A percentile compares a stretch with the other conserved stretches of the same genome.
These are phyloP conservation scores for Dalbergia oliveri DNA, from an alignment of 306 rosid genomes.

Conservation along the genomic window DNA sequence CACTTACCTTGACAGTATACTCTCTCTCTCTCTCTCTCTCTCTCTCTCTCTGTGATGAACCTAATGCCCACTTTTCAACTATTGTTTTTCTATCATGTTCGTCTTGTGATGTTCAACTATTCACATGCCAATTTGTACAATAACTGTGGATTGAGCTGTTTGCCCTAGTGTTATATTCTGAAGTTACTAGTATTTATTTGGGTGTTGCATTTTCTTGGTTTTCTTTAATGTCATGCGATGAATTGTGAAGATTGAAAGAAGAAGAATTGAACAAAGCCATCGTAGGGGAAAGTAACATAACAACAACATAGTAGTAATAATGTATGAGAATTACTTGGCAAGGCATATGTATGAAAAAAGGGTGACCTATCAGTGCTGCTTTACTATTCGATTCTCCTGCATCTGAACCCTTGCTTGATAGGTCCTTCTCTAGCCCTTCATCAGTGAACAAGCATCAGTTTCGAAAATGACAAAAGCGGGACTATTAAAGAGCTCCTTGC, in stretches of 20 bases:
- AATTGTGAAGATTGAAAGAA: too few species aligned
- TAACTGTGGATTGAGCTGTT: background rate
- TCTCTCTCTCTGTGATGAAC: background rate
- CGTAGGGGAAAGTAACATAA: background rate
- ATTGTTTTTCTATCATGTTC: background rate
- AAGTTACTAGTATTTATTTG: background rate
- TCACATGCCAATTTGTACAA: conserved; percentile 8
- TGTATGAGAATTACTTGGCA: background rate
- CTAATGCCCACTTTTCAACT: too few species aligned
- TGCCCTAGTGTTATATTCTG: background rate
- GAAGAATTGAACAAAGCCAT: background rate
- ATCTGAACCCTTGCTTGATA: too few species aligned
- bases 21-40: conserved; percentile 37
- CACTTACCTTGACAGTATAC: conserved; percentile 87
- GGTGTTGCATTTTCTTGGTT: background rate
- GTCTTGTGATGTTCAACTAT: background rate
- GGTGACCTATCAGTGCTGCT: background rate
- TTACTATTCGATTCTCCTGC: too few species aligned
- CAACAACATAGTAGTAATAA: background rate
- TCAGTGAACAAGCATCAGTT: too few species aligned
- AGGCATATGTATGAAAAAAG: background rate
- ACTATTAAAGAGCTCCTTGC: too few species aligned
- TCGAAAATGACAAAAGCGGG: too few species aligned
- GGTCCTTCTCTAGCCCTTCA: too few species aligned
- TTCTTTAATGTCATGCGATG: background rate